Conservation (phyloP, 2,329 filamentous ascomycete genomes). For the Neonectria hederae region DNA sequence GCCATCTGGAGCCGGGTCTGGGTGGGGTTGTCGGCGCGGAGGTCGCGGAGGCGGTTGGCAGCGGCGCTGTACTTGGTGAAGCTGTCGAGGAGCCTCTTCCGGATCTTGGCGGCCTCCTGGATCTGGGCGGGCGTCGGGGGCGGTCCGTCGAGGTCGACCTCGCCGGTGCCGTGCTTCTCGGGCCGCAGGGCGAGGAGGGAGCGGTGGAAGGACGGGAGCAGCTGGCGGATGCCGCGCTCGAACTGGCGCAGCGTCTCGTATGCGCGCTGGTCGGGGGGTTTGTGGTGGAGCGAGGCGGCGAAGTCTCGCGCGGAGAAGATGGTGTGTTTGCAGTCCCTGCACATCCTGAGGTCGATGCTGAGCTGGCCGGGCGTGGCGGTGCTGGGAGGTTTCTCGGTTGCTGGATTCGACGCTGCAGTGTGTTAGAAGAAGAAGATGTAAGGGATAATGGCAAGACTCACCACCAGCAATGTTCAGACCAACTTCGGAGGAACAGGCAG, state of each 20-base stretch:
- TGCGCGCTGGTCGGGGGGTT: constrained; percentile 78
- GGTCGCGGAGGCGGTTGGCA: constrained; percentile 81
- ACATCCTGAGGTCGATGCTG: constrained; percentile 87
- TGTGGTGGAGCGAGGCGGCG: constrained; percentile 70
- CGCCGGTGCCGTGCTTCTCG: constrained; percentile 51
- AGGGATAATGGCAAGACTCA: constrained; percentile 16
- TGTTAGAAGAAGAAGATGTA: background rate
- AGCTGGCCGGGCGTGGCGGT: constrained; percentile 58
- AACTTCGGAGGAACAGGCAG: constrained; percentile 85
- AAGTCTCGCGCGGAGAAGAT: constrained; percentile 79
- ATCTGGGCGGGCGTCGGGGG: constrained; percentile 72
- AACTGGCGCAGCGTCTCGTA: constrained; percentile 89
- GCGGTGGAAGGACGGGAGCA: constrained; percentile 86
- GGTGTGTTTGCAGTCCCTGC: constrained; percentile 80
- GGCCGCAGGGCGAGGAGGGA: constrained; percentile 76
- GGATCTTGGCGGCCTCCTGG: constrained; percentile 85
- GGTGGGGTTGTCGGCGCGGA: constrained; percentile 76
- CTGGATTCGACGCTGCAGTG: constrained; percentile 34
- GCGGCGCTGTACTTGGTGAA: constrained; percentile 89
- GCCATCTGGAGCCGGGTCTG: constrained; percentile 82
- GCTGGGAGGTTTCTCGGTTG: constrained; percentile 54
- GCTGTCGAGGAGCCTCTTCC: constrained; percentile 88
- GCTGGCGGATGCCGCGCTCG: constrained; percentile 82
- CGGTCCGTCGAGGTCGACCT: constrained; percentile 51
- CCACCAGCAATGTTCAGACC: constrained; percentile 65